Evolutionary conservation across 2,329 filamentous ascomycete species (phyloP), one percentile per base, ranked within the genome.

Genomic region (Arthroderma sp.): DNA sequence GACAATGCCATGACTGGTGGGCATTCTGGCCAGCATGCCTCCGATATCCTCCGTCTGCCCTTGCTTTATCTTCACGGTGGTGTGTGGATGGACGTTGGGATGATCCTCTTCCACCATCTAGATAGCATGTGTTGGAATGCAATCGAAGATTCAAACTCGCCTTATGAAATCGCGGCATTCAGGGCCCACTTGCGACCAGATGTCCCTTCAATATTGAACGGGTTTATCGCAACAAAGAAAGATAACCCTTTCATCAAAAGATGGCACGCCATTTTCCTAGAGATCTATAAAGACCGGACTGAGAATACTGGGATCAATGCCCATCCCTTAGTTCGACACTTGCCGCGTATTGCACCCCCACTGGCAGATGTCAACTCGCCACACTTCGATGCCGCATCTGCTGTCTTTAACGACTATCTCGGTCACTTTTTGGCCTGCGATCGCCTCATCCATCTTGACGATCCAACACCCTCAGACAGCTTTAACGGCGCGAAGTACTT

Each of bases 101-200:
- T 63, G 4, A 63, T 68, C 11, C 53, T 71, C 0, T 61, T 70
- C 39, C 59, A 62, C 0, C 54, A 63, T 31, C 48, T 71, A 0
- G 66, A 71, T 8, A 55, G 58, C 2, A 60, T 70, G 1, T 70
- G 66, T 55, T 70, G 68, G 68, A 54, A 63, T 5, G 48, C 56
- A 5, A 57, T 71, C 38, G 54, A 59, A 5, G 61, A 66, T n/a
- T 58, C 64, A 0, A 43, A 48, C 1, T 59, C 57, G 0, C 59
- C 63, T 0, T 66, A 62, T 36, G 59, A 67, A 46, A 51, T 64
- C 28, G 44, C 42, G 5, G 47, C 37, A 2, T 36, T 49, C 30
- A 30, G 33, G 4, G 36, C 44, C 9, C 36, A 47, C 27, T 37
- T 44, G 10, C 33, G 31, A 6, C 40, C 40, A 7, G 38, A 34